Percentiles rank a stretch among this genome's conserved stretches.
These are phyloP conservation scores for Heritiera littoralis DNA, from an alignment of 345 rosid genomes.

Conservation along the genomic window DNA sequence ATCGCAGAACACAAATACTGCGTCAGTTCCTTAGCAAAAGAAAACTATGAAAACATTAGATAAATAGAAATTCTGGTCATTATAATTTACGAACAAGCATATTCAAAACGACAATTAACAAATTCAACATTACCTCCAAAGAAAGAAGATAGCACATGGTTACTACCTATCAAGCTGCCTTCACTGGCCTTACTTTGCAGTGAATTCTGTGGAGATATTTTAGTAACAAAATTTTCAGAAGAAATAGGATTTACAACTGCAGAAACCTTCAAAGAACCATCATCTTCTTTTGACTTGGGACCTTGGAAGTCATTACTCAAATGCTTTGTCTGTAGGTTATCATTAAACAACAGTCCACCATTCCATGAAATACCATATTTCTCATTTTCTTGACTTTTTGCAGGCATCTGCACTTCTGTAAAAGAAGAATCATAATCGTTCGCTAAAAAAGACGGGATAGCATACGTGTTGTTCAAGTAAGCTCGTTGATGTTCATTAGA, in stretches of 20 bases:
- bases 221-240: constrained; percentile 26
- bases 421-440: constrained; percentile 38
- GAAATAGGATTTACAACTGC: constrained; percentile 19
- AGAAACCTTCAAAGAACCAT: constrained; percentile 32
- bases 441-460: constrained; percentile 26
- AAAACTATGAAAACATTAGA: constrained; percentile 16
- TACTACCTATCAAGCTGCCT: constrained; percentile 32
- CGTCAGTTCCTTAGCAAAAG: constrained; percentile 25
- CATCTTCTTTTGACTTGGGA: constrained; percentile 39
- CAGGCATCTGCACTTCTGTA: constrained; percentile 29
- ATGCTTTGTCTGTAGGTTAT: constrained; percentile 38
- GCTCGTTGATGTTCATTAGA: constrained; percentile 33
- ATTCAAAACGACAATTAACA: constrained; percentile 17
- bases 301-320: constrained; percentile 36
- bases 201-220: constrained; percentile 33
- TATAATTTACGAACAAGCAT: neutral
- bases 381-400: constrained; percentile 33
- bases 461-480: constrained; percentile 29
- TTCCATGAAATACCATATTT: constrained; percentile 37
- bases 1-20: constrained; percentile 13
- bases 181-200: constrained; percentile 35
- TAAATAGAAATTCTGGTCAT: neutral
- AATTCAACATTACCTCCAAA: constrained; percentile 38
- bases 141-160: constrained; percentile 33
- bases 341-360: constrained; percentile 32